Conservation (phyloP, 1,139 yeast genomes). For the Nakaseomyces uthaithaninus region DNA sequence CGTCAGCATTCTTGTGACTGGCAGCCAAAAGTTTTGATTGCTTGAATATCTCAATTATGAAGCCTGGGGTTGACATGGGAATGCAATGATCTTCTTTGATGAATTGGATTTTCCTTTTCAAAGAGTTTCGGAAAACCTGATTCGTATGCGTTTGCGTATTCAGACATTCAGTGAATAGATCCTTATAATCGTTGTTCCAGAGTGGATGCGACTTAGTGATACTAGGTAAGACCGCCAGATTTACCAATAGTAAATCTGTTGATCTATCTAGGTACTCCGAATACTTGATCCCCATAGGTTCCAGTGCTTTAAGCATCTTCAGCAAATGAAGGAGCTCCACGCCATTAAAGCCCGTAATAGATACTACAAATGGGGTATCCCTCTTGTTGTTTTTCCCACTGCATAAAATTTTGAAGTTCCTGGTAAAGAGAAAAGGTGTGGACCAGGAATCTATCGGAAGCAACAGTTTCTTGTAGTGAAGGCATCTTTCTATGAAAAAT, state of each 20-base stretch:
- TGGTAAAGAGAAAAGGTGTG: constrained; percentile 43
- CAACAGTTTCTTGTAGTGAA: constrained; percentile 48
- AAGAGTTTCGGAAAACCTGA: constrained; percentile 27
- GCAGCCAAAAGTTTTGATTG: constrained; percentile 10
- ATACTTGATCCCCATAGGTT: constrained; percentile 41
- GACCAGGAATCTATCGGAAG: constrained; percentile 62
- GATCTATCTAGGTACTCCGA: constrained; percentile 45
- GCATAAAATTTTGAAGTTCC: constrained; percentile 30
- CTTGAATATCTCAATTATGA: constrained; percentile 25
- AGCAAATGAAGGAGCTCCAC: constrained; percentile 70
- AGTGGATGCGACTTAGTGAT: constrained; percentile 29
- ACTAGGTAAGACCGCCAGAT: constrained; percentile 37
- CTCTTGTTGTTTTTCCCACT: constrained; percentile 8
- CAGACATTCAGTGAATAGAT: constrained; percentile 19
- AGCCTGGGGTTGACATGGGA: constrained; percentile 30
- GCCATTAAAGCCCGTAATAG: constrained; percentile 77
- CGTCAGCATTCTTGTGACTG: not conserved
- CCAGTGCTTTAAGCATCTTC: constrained; percentile 46
- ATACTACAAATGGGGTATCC: constrained; percentile 39
- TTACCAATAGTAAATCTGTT: constrained; percentile 58
- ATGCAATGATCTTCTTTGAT: constrained; percentile 40
- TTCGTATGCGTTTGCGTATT: constrained; percentile 13
- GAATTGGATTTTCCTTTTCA: constrained; percentile 36
- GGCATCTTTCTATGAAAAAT: constrained; percentile 77
- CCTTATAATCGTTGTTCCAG: constrained; percentile 28